Conservation (phyloP, 768 basidiomycete species). For the Amanita thiersii region DNA sequence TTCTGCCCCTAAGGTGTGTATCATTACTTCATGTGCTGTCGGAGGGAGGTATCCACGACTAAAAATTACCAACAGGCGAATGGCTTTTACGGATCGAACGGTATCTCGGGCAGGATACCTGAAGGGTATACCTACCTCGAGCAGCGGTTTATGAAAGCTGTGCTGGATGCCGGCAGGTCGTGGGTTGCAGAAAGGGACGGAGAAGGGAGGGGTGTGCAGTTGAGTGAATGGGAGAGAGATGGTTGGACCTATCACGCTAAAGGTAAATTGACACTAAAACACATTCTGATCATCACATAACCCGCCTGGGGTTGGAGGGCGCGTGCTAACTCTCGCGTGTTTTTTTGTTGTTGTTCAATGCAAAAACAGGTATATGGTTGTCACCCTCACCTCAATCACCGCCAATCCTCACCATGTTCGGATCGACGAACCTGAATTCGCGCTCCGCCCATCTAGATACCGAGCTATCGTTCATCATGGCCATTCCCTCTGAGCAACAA, state of each 20-base stretch:
- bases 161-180: constrained; percentile 34
- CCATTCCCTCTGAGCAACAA: constrained; percentile 45
- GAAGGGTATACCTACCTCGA: constrained; percentile 91
- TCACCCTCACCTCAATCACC: constrained; percentile 43
- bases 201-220: constrained; percentile 43
- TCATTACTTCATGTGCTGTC: neutral
- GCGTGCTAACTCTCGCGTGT: too few species aligned
- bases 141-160: constrained; percentile 70
- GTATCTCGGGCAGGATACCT: constrained; percentile 88
- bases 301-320: too few species aligned
- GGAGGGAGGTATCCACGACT: too few species aligned
- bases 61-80: constrained; percentile 58
- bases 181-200: constrained; percentile 21
- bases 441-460: constrained; percentile 88
- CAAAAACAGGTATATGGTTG: constrained; percentile 69
- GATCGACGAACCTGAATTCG: constrained; percentile 91
- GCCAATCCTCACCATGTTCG: constrained; percentile 78
- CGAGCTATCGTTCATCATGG: constrained; percentile 82
- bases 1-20: constrained; percentile 77
- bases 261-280: too few species aligned
- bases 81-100: constrained; percentile 86
- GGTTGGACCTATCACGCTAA: constrained; percentile 99
- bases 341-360: neutral
- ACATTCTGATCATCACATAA: constrained; percentile 6
- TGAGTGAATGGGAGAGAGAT: constrained; percentile 80